phyloP scores from a whole-genome alignment of 257 asterid species.

The Oldenlandia corymbosa region DNA sequence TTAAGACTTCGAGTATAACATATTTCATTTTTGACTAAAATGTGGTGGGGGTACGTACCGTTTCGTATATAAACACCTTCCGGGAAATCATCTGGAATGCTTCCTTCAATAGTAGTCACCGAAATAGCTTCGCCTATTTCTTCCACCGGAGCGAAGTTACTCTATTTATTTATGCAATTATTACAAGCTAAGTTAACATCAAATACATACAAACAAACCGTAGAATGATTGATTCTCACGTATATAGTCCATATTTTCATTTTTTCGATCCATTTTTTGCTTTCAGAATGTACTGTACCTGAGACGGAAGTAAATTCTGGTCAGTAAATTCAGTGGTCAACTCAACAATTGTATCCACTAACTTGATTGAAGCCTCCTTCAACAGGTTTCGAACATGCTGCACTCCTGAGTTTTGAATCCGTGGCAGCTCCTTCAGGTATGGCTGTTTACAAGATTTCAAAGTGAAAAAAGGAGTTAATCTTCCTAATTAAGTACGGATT shows the following conservation, averaged over 20 bases:
- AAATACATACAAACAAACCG: not conserved
- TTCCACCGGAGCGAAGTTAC: conserved; percentile 58
- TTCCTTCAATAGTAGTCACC: conserved; percentile 28
- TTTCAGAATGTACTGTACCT: conserved; percentile 25
- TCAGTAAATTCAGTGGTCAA: conserved; percentile 31
- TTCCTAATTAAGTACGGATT: too few relatives aligned
- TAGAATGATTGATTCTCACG: too few relatives aligned
- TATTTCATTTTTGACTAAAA: too few relatives aligned
- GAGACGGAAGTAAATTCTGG: conserved; percentile 48
- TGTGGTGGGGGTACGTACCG: conserved; percentile 29
- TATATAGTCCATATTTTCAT: too few relatives aligned
- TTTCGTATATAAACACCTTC: conserved; percentile 57
- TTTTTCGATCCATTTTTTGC: too few relatives aligned
- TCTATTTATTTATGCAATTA: conserved; percentile 9
- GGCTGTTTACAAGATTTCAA: conserved; percentile 27
- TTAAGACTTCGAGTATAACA: too few relatives aligned
- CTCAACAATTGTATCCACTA: conserved; percentile 43
- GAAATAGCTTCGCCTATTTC: conserved; percentile 35
- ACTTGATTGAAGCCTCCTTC: conserved; percentile 29
- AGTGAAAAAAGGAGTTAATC: too few relatives aligned
- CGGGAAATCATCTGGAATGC: conserved; percentile 50
- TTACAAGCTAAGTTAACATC: not conserved
- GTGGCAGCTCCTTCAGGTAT: conserved; percentile 27
- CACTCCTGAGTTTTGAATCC: conserved; percentile 7
- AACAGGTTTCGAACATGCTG: conserved; percentile 19